These are phyloP conservation scores for Raphanus raphanistrum DNA, from an alignment of 345 rosid species.

Conservation along the genomic window DNA sequence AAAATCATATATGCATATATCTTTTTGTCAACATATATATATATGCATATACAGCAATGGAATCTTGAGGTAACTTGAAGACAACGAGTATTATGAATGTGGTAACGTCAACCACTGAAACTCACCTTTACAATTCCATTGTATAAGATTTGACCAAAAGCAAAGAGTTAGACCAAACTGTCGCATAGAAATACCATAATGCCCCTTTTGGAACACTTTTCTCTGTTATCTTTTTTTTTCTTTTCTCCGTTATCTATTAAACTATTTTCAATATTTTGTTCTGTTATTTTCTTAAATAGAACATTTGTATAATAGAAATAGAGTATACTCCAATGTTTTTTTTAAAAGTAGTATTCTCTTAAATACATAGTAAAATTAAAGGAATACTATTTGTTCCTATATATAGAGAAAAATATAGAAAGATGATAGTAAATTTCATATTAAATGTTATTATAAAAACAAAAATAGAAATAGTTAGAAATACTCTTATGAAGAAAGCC, in stretches of 20 bases:
- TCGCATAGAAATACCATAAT: not conserved
- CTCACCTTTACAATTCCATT: conserved; percentile 15
- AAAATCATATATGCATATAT: too few species aligned
- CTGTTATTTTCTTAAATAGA: not conserved
- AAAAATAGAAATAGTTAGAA: not conserved
- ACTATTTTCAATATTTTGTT: not conserved
- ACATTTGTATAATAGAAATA: not conserved
- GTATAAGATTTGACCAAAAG: conserved; percentile 32
- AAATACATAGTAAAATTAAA: not conserved
- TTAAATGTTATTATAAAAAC: not conserved
- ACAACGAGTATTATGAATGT: conserved; percentile 47
- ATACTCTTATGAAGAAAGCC: not conserved
- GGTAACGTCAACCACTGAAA: conserved; percentile 45
- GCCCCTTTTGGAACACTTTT: not conserved
- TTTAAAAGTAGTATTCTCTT: not conserved
- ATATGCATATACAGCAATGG: not conserved
- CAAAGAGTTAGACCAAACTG: conserved; percentile 3
- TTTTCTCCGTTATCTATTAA: not conserved
- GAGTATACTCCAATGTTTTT: not conserved
- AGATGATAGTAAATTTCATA: not conserved
- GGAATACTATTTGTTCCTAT: not conserved
- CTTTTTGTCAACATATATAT: too few species aligned
- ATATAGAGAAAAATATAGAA: not conserved
- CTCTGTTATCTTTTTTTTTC: too few species aligned
- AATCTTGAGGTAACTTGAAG: conserved; percentile 47